These are phyloP conservation scores for Pyrrhoderma noxium DNA, from an alignment of 1,284 basidiomycete species.

Conservation along the genomic window DNA sequence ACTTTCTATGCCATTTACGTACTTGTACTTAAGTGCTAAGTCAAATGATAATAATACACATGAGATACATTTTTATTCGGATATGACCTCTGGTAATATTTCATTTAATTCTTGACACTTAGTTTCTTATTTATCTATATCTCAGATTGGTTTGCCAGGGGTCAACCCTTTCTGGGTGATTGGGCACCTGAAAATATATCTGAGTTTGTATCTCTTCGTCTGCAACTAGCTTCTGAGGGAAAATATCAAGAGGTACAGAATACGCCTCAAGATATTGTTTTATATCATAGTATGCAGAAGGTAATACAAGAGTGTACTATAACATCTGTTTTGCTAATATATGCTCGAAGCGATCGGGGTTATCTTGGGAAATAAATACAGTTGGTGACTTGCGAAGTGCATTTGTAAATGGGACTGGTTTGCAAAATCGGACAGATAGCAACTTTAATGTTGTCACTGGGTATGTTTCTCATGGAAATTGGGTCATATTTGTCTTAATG, in stretches of 20 bases:
- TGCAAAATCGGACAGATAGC: conserved; percentile 29
- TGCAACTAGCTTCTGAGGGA: conserved; percentile 22
- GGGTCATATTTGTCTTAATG: too few relatives aligned
- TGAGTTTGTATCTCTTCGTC: conserved; percentile 25
- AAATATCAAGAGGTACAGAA: conserved; percentile 26
- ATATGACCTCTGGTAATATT: conserved; percentile 25
- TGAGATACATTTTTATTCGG: conserved; percentile 33
- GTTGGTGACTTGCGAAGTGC: conserved; percentile 26
- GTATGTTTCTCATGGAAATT: conserved; percentile 17
- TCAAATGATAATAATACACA: conserved; percentile 30
- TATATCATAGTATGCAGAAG: conserved; percentile 29
- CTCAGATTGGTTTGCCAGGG: conserved; percentile 31
- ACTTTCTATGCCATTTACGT: conserved; percentile 37
- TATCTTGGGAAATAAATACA: conserved; percentile 30
- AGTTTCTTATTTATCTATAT: too few relatives aligned
- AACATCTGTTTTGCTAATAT: background rate
- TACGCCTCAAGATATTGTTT: conserved; percentile 30
- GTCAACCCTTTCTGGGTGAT: conserved; percentile 23
- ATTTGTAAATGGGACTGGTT: conserved; percentile 26
- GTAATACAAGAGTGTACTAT: conserved; percentile 19
- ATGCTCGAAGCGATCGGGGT: conserved; percentile 20
- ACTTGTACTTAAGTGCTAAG: conserved; percentile 31
- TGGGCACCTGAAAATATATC: conserved; percentile 26
- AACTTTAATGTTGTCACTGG: conserved; percentile 29
- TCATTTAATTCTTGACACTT: too few relatives aligned